A percentile compares a stretch with the other conserved stretches of the same genome.
These are phyloP conservation scores for Mortierella alpina DNA, from an alignment of 192 early-diverging fungal species.

Conservation along the genomic window DNA sequence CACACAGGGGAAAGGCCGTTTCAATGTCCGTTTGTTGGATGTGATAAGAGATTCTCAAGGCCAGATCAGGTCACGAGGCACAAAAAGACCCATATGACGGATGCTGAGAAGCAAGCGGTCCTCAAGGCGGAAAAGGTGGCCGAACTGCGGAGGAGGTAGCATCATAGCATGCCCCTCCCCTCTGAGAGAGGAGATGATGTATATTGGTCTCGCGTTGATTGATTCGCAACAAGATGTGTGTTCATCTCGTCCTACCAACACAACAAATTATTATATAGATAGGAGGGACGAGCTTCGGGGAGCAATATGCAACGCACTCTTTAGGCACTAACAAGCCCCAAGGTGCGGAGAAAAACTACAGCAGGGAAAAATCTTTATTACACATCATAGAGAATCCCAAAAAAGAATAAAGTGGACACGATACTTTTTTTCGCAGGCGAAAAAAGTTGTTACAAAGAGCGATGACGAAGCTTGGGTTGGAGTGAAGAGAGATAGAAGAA, in stretches of 20 bases:
- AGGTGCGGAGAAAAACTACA: too few species aligned
- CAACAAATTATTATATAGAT: too few species aligned
- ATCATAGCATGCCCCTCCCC: background rate
- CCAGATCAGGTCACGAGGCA: slow-evolving; percentile 61
- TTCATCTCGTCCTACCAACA: too few species aligned
- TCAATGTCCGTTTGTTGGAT: slow-evolving; percentile 60
- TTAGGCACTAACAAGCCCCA: too few species aligned
- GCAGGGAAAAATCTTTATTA: too few species aligned
- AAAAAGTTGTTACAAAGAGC: slow-evolving; percentile 5
- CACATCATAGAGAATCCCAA: too few species aligned
- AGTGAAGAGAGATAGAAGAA: background rate
- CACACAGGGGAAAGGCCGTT: slow-evolving; percentile 76
- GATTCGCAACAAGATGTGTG: too few species aligned
- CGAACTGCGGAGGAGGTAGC: slow-evolving; percentile 2
- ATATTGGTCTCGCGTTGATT: too few species aligned
- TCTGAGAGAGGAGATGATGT: too few species aligned
- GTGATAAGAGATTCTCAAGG: slow-evolving; percentile 60
- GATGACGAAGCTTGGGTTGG: background rate
- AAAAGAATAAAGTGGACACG: too few species aligned
- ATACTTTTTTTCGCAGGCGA: background rate
- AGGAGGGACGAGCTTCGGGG: too few species aligned
- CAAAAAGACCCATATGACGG: slow-evolving; percentile 27
- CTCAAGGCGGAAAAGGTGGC: slow-evolving; percentile 6
- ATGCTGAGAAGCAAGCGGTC: slow-evolving; percentile 3
- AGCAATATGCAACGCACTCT: too few species aligned